Percentiles rank a stretch among this genome's conserved stretches.
Evolutionary conservation across 2,329 filamentous ascomycete genomes (phyloP).

Genomic region (Aspergillus caelatus): DNA sequence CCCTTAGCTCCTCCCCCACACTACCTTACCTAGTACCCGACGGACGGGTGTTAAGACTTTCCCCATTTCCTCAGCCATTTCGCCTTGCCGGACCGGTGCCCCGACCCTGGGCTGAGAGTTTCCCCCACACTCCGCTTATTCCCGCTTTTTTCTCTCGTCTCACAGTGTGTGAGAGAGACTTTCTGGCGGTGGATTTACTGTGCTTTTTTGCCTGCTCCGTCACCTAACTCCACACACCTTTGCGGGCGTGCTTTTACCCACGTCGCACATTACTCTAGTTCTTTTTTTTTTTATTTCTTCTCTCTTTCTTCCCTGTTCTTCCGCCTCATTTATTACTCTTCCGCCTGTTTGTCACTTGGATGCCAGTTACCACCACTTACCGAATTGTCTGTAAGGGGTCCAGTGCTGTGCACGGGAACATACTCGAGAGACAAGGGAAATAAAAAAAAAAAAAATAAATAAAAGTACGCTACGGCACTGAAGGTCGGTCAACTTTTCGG

Average conservation of each 20-base stretch:
- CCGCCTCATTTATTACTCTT: slow-evolving; percentile 7
- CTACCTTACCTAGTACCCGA: slow-evolving; percentile 9
- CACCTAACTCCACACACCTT: slow-evolving; percentile 5
- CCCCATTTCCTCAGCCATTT: slow-evolving; percentile 17
- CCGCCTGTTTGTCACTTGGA: slow-evolving; percentile 10
- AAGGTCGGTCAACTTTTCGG: slow-evolving; percentile 4
- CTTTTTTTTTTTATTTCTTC: slow-evolving; percentile 4
- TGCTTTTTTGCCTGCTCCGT: slow-evolving; percentile 1
- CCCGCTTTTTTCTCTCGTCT: slow-evolving; percentile 15
- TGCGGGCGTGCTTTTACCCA: slow-evolving; percentile 11
- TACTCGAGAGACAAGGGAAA: neutral
- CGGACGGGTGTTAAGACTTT: neutral
- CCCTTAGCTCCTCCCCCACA: slow-evolving; percentile 11
- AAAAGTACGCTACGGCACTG: slow-evolving; percentile 1
- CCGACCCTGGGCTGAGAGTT: slow-evolving; percentile 29
- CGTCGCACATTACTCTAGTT: slow-evolving; percentile 7
- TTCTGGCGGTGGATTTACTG: slow-evolving; percentile 5
- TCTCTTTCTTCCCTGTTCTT: slow-evolving; percentile 7
- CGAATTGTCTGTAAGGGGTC: slow-evolving; percentile 2
- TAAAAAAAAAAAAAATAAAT: neutral
- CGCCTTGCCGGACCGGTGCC: slow-evolving; percentile 34
- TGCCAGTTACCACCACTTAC: neutral
- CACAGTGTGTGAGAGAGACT: neutral
- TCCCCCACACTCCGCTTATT: slow-evolving; percentile 42
- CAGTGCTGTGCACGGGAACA: slow-evolving; percentile 9